Evolutionary conservation across 768 basidiomycete species (phyloP), one percentile per base, ranked within the genome.

Genomic region (Agaricus subrufescens): DNA sequence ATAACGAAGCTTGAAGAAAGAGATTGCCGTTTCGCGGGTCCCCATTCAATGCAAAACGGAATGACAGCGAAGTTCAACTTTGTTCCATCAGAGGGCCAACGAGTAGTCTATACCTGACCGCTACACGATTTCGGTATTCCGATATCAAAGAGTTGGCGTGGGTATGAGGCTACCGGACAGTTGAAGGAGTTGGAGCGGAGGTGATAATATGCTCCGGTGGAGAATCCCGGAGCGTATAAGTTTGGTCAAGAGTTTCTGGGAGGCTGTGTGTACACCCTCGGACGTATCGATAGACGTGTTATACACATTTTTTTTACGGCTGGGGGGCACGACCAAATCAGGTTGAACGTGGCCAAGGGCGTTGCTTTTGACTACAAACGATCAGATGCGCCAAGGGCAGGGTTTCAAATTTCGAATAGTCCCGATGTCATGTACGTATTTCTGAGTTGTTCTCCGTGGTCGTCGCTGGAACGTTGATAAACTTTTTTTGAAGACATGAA

Each of bases 181-280:
- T 78, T 80, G 65, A 74, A 68, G 47, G 79, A 82, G 58, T 80
- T 30, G 79, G 79, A 5, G 80, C 80, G 3, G 80, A 64, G 44
- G 79, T 67, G 44, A 74, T 65, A 67, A 71, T 81, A 4, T 79
- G 78, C 80, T 63, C 64, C 8, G 67, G 77, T 77, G 76, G 75
- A 66, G 65, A 4, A 68, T 79, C n/a, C 60, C 82, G 58, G 65
- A 72, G 27, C 62, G 65, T 11, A 74, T 83, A 47, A 78, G 75
- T 0, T 57, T 82, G 23, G 67, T 64, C 4, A 29, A 53, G 14
- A 61, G 68, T 26, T 72, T 73, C 51, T 63, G 66, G 4, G 65
- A 65, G 56, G 69, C 71, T 19, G 69, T 72, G 1, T 70, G 73
- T 61, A 65, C 67, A 19, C 67, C 66, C 15, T 71, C 73, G 5